Conservation (phyloP, 1,284 basidiomycete species). For the Apiotrichum siamense region DNA sequence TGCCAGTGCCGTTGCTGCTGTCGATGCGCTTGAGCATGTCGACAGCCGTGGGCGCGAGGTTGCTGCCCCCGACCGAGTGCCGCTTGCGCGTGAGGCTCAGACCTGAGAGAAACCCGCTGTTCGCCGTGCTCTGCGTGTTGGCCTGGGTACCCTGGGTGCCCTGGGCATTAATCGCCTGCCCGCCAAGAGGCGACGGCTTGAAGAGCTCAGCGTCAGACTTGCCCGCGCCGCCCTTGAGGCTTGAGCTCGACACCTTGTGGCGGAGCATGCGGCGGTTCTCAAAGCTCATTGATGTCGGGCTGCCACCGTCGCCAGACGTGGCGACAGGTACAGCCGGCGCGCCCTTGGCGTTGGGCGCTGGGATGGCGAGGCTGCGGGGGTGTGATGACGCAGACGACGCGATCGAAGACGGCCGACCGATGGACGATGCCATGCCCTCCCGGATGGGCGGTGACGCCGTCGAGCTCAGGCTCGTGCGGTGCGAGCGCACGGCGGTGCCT, state of each 20-base stretch:
- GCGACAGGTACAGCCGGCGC: conserved; percentile 35
- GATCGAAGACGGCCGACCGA: conserved; percentile 27
- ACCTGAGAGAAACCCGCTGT: conserved; percentile 12
- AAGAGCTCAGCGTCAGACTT: background rate
- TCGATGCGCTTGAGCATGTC: conserved; percentile 16
- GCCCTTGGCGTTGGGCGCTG: conserved; percentile 13
- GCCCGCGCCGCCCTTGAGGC: conserved; percentile 6
- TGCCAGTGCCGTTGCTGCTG: background rate
- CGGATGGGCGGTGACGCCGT: conserved; percentile 12
- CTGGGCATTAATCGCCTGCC: background rate
- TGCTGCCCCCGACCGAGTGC: background rate
- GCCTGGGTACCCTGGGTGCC: too few relatives aligned
- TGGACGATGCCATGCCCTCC: conserved; percentile 8
- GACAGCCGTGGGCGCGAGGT: conserved; percentile 4
- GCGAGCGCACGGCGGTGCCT: background rate
- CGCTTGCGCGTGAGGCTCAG: conserved; percentile 11
- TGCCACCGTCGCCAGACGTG: conserved; percentile 19
- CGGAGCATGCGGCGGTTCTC: conserved; percentile 3
- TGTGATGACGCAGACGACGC: conserved; percentile 26
- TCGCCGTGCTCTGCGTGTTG: background rate
- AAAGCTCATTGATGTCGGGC: conserved; percentile 6
- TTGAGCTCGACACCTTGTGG: conserved; percentile 4
- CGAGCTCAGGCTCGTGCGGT: conserved; percentile 1
- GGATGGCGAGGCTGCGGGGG: conserved; percentile 21
- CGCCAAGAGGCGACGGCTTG: conserved; percentile 5